phyloP scores from a whole-genome alignment of 23 red algal species.

The Agarophyton chilense region DNA sequence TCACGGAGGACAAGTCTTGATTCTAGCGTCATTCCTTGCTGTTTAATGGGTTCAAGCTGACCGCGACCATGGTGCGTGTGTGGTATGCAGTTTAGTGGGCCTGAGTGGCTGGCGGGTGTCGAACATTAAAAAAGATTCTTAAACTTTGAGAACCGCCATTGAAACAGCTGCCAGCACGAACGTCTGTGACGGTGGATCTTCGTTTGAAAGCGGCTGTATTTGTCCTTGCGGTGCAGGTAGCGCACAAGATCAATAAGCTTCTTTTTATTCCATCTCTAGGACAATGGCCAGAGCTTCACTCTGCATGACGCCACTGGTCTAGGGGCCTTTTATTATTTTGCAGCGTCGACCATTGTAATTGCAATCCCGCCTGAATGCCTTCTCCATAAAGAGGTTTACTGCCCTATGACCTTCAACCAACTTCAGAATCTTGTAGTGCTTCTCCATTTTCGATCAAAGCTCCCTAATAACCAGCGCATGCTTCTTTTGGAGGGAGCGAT shows the following conservation, averaged over 20 bases:
- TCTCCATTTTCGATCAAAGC: background rate
- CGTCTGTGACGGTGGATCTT: conserved; percentile 32
- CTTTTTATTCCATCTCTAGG: conserved; percentile 66
- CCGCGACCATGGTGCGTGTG: too few species aligned
- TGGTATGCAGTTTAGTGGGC: too few species aligned
- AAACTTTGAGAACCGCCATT: conserved; percentile 69
- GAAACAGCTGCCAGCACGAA: conserved; percentile 54
- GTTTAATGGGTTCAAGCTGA: too few species aligned
- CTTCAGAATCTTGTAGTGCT: background rate
- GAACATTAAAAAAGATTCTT: conserved; percentile 2
- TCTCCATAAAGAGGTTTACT: background rate
- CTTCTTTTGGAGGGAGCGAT: background rate
- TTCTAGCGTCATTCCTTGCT: too few species aligned
- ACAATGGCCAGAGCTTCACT: too few species aligned
- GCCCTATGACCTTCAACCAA: background rate
- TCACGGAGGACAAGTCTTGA: too few species aligned
- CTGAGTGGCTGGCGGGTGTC: too few species aligned
- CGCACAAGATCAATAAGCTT: conserved; percentile 62
- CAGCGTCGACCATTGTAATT: too few species aligned
- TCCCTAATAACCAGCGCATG: background rate
- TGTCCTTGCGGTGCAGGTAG: conserved; percentile 71
- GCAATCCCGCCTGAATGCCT: background rate
- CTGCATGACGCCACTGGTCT: too few species aligned
- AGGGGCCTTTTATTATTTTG: too few species aligned
- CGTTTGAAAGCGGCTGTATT: conserved; percentile 42